Evolutionary conservation across 2,329 filamentous ascomycete genomes (phyloP).

Genomic region (Exophiala viscosa): DNA sequence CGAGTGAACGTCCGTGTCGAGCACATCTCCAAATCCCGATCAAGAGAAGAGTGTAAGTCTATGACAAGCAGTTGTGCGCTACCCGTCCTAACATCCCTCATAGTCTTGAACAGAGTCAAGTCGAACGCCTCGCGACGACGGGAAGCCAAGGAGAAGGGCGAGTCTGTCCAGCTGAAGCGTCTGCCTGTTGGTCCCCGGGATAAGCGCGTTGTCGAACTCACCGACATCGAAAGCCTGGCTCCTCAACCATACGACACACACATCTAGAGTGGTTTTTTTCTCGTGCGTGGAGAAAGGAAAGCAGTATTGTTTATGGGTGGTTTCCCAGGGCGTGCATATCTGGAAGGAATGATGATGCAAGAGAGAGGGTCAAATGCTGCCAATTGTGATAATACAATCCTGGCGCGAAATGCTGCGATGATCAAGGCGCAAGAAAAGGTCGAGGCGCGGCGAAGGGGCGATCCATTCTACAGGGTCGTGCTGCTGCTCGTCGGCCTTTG

Average conservation of each 20-base stretch:
- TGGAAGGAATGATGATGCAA: not conserved
- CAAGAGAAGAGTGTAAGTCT: constrained; percentile 71
- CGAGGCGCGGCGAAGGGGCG: no score
- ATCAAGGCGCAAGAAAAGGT: no score
- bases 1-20: constrained; percentile 98
- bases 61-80: not conserved
- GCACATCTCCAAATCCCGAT: constrained; percentile 92
- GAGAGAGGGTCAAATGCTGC: not conserved
- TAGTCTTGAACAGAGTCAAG: constrained; percentile 87
- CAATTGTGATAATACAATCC: no score
- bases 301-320: not conserved
- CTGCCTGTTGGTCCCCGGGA: constrained; percentile 75
- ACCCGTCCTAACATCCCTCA: not conserved
- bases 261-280: constrained; percentile 59
- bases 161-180: constrained; percentile 88
- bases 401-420: no score
- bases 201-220: constrained; percentile 67
- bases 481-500: not conserved
- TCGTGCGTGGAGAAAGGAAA: no score
- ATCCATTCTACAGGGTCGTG: no score
- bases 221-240: constrained; percentile 82
- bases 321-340: not conserved
- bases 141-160: constrained; percentile 86
- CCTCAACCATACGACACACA: constrained; percentile 97
- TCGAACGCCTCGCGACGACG: constrained; percentile 87